These are phyloP conservation scores for Meripilus lineatus DNA, from an alignment of 1,284 basidiomycete genomes.

Conservation along the genomic window DNA sequence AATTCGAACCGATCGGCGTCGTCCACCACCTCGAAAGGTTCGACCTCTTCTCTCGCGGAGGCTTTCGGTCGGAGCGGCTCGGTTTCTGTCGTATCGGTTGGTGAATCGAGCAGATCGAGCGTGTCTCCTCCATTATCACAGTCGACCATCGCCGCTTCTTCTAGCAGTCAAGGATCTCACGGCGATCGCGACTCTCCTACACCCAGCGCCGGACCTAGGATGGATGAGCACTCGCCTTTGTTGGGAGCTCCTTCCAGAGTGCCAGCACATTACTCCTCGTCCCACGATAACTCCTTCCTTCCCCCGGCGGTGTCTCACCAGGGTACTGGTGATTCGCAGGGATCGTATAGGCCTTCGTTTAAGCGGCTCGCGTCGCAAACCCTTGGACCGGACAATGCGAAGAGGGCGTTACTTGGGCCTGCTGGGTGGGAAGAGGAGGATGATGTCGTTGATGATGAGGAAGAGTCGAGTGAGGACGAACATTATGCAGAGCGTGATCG, in stretches of 20 bases:
- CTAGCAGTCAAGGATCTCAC: not conserved
- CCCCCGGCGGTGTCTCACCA: not conserved
- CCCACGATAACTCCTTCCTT: too few relatives aligned
- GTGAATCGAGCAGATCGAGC: too few relatives aligned
- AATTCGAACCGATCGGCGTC: constrained; percentile 14
- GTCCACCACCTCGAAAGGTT: constrained; percentile 16
- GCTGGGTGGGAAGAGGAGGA: constrained; percentile 29
- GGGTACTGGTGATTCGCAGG: constrained; percentile 2
- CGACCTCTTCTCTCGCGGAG: constrained; percentile 32
- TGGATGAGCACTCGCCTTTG: not conserved
- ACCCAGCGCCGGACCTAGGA: constrained; percentile 4
- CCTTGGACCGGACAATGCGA: constrained; percentile 52
- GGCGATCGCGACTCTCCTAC: constrained; percentile 6
- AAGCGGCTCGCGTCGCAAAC: constrained; percentile 71
- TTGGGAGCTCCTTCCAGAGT: not conserved
- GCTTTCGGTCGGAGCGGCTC: constrained; percentile 23
- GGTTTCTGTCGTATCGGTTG: not conserved
- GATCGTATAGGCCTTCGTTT: constrained; percentile 50
- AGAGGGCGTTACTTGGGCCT: constrained; percentile 41
- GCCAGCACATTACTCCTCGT: too few relatives aligned
- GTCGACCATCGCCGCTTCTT: not conserved
- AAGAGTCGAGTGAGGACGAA: constrained; percentile 1
- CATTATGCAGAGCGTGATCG: not conserved
- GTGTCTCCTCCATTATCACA: not conserved
- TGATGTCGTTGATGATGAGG: constrained; percentile 13